phyloP scores from a whole-genome alignment of 2,329 filamentous ascomycete species.

The Akanthomyces dipterigenus region DNA sequence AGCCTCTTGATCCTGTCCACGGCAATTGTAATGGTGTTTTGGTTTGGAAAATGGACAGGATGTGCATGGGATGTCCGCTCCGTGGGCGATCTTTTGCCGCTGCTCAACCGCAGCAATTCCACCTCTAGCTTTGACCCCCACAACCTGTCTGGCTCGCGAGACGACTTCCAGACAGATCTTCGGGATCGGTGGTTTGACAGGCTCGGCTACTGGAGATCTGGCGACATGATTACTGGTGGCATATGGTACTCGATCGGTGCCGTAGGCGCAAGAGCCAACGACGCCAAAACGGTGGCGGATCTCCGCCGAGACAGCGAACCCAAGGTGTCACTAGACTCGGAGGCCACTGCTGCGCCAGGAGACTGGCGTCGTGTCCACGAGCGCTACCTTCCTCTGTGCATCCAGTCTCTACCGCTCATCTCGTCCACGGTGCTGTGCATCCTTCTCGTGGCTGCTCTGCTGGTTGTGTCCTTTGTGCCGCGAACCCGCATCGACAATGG shows the following conservation, averaged over 20 bases:
- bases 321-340: constrained; percentile 26
- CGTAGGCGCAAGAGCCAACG: constrained; percentile 29
- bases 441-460: constrained; percentile 60
- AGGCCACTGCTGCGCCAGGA: constrained; percentile 22
- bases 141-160: constrained; percentile 42
- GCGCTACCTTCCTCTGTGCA: constrained; percentile 70
- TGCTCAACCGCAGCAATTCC: constrained; percentile 75
- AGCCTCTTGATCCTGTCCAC: constrained; percentile 55
- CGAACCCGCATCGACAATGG: constrained; percentile 58
- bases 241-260: constrained; percentile 74
- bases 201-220: constrained; percentile 80
- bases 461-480: constrained; percentile 73
- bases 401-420: constrained; percentile 60
- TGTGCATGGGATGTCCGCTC: constrained; percentile 80
- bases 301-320: constrained; percentile 24
- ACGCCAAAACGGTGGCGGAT: constrained; percentile 18
- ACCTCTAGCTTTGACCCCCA: constrained; percentile 66
- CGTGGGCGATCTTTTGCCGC: constrained; percentile 70
- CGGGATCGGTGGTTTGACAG: constrained; percentile 56
- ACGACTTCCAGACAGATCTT: constrained; percentile 47
- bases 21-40: constrained; percentile 50
- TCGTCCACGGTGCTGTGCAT: constrained; percentile 56
- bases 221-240: constrained; percentile 52
- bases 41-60: constrained; percentile 61
- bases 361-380: constrained; percentile 30